phyloP scores from a whole-genome alignment of 345 rosid species.

The Eutrema japonicum region DNA sequence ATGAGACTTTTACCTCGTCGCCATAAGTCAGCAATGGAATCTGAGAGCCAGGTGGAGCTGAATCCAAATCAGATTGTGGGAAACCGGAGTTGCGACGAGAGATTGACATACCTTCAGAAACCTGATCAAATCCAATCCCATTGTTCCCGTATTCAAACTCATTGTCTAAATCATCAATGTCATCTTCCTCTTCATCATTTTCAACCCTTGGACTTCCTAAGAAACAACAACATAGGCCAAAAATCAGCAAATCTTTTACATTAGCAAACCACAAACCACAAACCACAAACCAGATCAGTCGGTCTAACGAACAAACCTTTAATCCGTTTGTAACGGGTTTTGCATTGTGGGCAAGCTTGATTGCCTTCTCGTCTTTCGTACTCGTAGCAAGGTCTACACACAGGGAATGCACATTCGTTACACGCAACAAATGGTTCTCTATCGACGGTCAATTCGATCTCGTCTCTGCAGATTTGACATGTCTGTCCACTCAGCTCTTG shows the following conservation, averaged over 20 bases:
- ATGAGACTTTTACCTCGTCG: slow-evolving; percentile 68
- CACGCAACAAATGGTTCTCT: slow-evolving; percentile 96
- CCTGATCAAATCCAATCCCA: slow-evolving; percentile 69
- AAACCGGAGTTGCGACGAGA: slow-evolving; percentile 64
- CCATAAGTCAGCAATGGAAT: slow-evolving; percentile 92
- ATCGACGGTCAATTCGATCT: slow-evolving; percentile 74
- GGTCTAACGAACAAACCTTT: slow-evolving; percentile 59
- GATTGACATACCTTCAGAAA: slow-evolving; percentile 63
- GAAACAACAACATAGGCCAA: slow-evolving; percentile 1
- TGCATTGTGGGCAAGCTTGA: slow-evolving; percentile 98
- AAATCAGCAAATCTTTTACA: slow-evolving; percentile 1
- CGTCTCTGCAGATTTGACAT: slow-evolving; percentile 94
- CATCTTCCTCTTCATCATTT: slow-evolving; percentile 98
- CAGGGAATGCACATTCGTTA: slow-evolving; percentile 99
- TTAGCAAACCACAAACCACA: neutral
- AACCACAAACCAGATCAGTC: neutral
- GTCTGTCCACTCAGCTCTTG: slow-evolving; percentile 92
- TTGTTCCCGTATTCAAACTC: slow-evolving; percentile 73
- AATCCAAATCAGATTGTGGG: slow-evolving; percentile 66
- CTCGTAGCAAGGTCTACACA: slow-evolving; percentile 94
- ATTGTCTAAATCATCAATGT: slow-evolving; percentile 86
- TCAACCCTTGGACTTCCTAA: slow-evolving; percentile 97
- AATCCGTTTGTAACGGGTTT: slow-evolving; percentile 91
- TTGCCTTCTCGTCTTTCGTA: slow-evolving; percentile 97
- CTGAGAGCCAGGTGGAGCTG: slow-evolving; percentile 74